These are phyloP conservation scores for Chimonanthus praecox DNA, from an alignment of 164 flowering plant species.

Conservation along the genomic window DNA sequence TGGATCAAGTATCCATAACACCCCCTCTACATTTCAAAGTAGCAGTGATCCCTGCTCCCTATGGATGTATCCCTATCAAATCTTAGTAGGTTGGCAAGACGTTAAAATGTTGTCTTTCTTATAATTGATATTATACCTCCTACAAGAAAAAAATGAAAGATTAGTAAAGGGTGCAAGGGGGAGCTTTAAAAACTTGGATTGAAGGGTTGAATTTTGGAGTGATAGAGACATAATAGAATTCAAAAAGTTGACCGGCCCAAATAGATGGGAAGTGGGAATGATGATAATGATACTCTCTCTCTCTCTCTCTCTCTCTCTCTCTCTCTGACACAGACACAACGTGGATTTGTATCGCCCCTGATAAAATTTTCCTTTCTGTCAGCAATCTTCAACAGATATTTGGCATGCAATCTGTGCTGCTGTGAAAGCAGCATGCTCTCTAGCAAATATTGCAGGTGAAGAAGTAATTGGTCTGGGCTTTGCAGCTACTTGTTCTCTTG, in stretches of 20 bases:
- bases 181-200: too few species aligned
- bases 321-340: too few species aligned
- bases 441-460: constrained; percentile 59
- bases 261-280: too few species aligned
- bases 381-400: constrained; percentile 99
- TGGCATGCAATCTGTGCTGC: constrained; percentile 97
- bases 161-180: too few species aligned
- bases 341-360: too few species aligned
- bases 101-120: background rate
- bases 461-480: constrained; percentile 84
- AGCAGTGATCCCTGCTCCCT: background rate
- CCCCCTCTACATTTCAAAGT: background rate
- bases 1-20: background rate
- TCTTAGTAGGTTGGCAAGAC: background rate
- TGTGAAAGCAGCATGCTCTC: constrained; percentile 77
- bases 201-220: too few species aligned
- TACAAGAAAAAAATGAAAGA: background rate
- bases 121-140: background rate
- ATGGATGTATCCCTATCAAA: too few species aligned
- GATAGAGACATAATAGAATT: too few species aligned
- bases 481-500: constrained; percentile 98
- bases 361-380: constrained; percentile 9
- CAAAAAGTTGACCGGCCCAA: too few species aligned
- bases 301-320: too few species aligned
- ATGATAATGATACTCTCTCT: too few species aligned